Percentiles rank a stretch among this genome's conserved stretches.
These are phyloP conservation scores for Alternaria alternata DNA, from an alignment of 2,329 filamentous ascomycete species.

Conservation along the genomic window DNA sequence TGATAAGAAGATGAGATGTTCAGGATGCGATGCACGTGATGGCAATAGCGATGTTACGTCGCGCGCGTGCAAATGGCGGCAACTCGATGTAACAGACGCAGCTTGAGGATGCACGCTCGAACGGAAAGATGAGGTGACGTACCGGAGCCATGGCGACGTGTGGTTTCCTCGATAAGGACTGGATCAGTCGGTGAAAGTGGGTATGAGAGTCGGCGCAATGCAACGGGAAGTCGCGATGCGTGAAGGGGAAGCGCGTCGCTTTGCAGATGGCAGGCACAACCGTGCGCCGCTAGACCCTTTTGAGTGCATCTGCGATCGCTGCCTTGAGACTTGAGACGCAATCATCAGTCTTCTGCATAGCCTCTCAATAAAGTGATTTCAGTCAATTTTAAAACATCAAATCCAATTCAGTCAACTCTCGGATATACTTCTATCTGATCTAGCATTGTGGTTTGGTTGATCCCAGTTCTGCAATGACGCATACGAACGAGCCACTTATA, in stretches of 20 bases:
- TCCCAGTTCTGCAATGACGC: neutral
- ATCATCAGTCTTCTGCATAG: neutral
- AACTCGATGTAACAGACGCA: conserved; percentile 3
- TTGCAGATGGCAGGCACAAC: conserved; percentile 37
- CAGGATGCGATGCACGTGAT: conserved; percentile 9
- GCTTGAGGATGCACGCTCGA: conserved; percentile 1
- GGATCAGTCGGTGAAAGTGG: conserved; percentile 29
- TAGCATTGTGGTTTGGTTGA: neutral
- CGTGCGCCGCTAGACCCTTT: conserved; percentile 27
- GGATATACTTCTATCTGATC: neutral
- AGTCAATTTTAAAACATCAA: neutral
- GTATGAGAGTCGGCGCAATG: conserved; percentile 29
- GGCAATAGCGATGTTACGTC: conserved; percentile 13
- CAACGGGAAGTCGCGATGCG: conserved; percentile 43
- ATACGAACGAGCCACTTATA: neutral
- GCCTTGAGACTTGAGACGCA: neutral
- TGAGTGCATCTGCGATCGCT: neutral
- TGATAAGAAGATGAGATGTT: conserved; percentile 2
- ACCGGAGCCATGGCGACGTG: conserved; percentile 45
- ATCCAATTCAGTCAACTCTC: neutral
- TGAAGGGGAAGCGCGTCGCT: conserved; percentile 44
- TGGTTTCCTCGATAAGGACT: conserved; percentile 25
- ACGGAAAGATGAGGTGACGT: conserved; percentile 27
- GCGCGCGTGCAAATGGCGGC: conserved; percentile 11
- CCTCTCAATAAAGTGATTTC: too few relatives aligned